Evolutionary conservation across 1,139 yeast genomes (phyloP), one percentile per base, ranked within the genome.

Genomic region (Saccharomyces pastorianus): DNA sequence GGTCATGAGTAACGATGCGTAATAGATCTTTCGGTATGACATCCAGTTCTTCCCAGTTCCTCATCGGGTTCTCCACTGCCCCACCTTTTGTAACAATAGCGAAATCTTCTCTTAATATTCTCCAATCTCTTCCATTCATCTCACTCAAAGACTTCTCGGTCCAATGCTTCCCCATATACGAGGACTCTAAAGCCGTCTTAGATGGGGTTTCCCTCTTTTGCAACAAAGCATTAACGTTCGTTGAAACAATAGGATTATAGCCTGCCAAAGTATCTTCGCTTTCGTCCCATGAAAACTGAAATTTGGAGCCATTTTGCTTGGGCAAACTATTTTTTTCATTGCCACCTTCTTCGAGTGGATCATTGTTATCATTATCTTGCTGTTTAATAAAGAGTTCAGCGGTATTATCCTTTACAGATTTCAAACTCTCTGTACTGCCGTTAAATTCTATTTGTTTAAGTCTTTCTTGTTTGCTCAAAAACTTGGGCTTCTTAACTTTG

Each of bases 61-160:
- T 72, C 51, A 93, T 65, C 0, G 97, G 96, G 51, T 80, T 72
- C 0, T 78, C 77, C 1, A 61, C 46, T 61, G 76, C 56, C 0
- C 70, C 58, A 2, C 91, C 91, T 59, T 78, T 82, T 1, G 82
- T 75, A 2, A 76, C 73, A 28, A 91, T 89, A 58, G 78, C 79
- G 66, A 74, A 88, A 61, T 91, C 96, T 64, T 89, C 96, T 59
- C 79, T 81, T 66, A 91, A 75, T 50, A 89, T 85, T 57, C 97
- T 76, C 98, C 98, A 93, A 67, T 93, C 99, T 57, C 97, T 75
- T 0, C 77, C 73, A 0, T 80, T 79, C 99, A 93, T 90, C 49
- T 80, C 77, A 0, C 70, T 70, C 2, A 84, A 67, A 0, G 78
- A 67, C 64, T 93, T 93, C 50, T 82, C 75, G 0, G 81, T 71